phyloP scores from a whole-genome alignment of 352 stramenopile species.

The Pythium rishiriense region DNA sequence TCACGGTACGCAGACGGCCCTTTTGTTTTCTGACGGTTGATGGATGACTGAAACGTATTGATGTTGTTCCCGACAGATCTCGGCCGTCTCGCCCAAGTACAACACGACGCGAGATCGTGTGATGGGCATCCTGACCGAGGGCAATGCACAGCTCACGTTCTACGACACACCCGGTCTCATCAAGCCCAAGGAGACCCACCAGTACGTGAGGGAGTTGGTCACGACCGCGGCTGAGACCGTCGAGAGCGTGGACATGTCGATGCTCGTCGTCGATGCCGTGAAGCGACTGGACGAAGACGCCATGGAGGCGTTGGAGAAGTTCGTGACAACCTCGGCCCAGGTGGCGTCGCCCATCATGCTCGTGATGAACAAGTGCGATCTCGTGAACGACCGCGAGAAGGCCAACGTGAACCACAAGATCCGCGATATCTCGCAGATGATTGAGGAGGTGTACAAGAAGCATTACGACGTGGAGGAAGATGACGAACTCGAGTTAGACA shows the following conservation, averaged over 20 bases:
- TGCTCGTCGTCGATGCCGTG: slow-evolving; percentile 83
- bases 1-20: slow-evolving; percentile 40
- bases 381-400: slow-evolving; percentile 56
- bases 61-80: slow-evolving; percentile 40
- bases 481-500: slow-evolving; percentile 43
- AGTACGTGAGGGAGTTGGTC: slow-evolving; percentile 80
- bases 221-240: slow-evolving; percentile 78
- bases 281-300: slow-evolving; percentile 80
- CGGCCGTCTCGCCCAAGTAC: slow-evolving; percentile 86
- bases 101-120: slow-evolving; percentile 84
- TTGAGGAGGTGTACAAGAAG: slow-evolving; percentile 71
- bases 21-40: not conserved
- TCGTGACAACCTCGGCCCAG: slow-evolving; percentile 75
- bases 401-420: slow-evolving; percentile 64
- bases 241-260: slow-evolving; percentile 81
- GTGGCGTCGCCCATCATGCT: slow-evolving; percentile 80
- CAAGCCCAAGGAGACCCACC: slow-evolving; percentile 84
- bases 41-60: not conserved
- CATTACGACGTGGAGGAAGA: slow-evolving; percentile 57
- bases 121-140: slow-evolving; percentile 76
- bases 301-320: slow-evolving; percentile 77
- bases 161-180: slow-evolving; percentile 88
- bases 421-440: slow-evolving; percentile 80
- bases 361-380: slow-evolving; percentile 86
- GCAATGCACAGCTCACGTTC: slow-evolving; percentile 77